A percentile compares a stretch with the other conserved stretches of the same genome.
These are phyloP conservation scores for Solanum medicagineum DNA, from an alignment of 257 asterid genomes.

Conservation along the genomic window DNA sequence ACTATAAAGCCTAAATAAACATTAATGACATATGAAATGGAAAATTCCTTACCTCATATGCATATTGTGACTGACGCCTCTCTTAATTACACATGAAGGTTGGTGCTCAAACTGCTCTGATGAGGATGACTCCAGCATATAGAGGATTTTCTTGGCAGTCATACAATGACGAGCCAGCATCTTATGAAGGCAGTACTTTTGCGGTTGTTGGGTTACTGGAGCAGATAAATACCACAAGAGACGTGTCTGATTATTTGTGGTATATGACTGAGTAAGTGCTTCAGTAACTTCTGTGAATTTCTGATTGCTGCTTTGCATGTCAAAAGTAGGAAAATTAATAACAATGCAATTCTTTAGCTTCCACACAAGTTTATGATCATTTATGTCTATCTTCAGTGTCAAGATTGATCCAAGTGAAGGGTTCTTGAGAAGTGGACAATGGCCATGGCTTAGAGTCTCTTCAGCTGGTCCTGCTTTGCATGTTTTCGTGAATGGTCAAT, in stretches of 20 bases:
- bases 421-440: conserved; percentile 51
- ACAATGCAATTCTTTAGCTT: neutral
- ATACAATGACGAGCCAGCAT: conserved; percentile 70
- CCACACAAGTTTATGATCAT: neutral
- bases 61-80: neutral
- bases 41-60: neutral
- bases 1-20: neutral
- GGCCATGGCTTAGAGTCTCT: conserved; percentile 69
- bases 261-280: conserved; percentile 82
- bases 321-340: neutral
- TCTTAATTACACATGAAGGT: conserved; percentile 31
- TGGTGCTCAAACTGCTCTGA: conserved; percentile 86
- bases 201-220: conserved; percentile 66
- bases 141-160: conserved; percentile 69
- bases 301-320: neutral
- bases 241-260: conserved; percentile 87
- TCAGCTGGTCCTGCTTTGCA: conserved; percentile 55
- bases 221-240: conserved; percentile 94
- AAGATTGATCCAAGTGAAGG: conserved; percentile 53
- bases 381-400: conserved; percentile 37
- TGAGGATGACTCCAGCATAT: conserved; percentile 75
- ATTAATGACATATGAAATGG: neutral
- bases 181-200: conserved; percentile 40
- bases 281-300: neutral
- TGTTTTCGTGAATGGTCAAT: conserved; percentile 13